Base-by-base conservation (phyloP, 805 yeast species). In the Saccharomycopsis fermentans region DNA sequence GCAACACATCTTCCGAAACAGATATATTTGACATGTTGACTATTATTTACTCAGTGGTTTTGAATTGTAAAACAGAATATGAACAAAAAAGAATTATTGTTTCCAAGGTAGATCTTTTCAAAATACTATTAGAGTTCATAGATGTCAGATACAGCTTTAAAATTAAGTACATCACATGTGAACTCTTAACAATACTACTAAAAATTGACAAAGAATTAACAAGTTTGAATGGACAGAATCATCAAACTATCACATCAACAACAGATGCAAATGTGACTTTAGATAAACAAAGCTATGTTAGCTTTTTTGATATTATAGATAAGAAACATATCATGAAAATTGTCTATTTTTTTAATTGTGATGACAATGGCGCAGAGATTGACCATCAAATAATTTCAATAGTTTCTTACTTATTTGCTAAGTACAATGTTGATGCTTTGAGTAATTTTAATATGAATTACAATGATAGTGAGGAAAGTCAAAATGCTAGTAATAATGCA, bases 161-260 rank as follows among this genome's bases (percentile, higher is more conserved):
- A 52, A 52, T 54, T 9, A 29, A 61, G 27, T 58, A 59, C 26
- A 58, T 61, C 36, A 48, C 62, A 26, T 58, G 62, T 27, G 73
- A 71, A 1, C 57, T 70, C 11, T 66, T 68, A 1, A 74, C 77
- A 0, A 80, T 87, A 70, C 74, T 87, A 12, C 87, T 87, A 74
- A 86, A 86, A 65, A 81, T 87, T 61, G 95, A 87, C 68, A 61
- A 58, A 47, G 63, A 56, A 24, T 21, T 59, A 11, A 43, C 50
- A 9, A 43, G 14, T 43, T 8, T 43, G 16, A 43, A 16, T 9
- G 50, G 50, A 4, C 50, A 24, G 2, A 43, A 43, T 6, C 6
- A 29, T 27, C 52, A 54, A 12, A 5, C 43, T 11, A 9, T 5
- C 12, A 24, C 50, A 8, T 43, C 24, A 3, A 21, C 19, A 34